Base-by-base conservation (phyloP, 2,329 filamentous ascomycete genomes). In the Aureobasidium sp. region DNA sequence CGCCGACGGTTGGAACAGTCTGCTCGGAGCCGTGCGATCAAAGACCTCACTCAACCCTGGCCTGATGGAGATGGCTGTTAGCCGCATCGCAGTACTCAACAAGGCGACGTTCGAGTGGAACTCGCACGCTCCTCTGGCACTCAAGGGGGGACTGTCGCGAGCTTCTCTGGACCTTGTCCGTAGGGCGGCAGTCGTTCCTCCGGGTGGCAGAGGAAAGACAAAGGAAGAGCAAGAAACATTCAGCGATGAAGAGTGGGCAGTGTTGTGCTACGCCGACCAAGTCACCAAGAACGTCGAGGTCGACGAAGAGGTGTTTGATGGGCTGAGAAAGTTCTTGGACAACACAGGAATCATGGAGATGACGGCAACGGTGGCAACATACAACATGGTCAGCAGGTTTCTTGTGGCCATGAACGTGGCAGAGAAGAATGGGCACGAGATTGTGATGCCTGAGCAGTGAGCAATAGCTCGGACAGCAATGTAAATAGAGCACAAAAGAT, bases 1-100 rank as follows among this genome's bases (percentile, higher is more conserved):
- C 1, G 89, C 89, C 17, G 86, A 90, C 74, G 89, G 89, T 58
- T 89, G 87, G 86, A 89, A 89, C 77, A 76, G 78, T 14, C 87
- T 89, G 72, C 80, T 89, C 12, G 86, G 86, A 63, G 72, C 72
- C 52, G 74, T 76, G 41, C 70, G 74, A 45, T 69, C 70, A 39
- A 68, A 72, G 60, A 71, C 71, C 4, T 69, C 68, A 25, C 68
- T 74, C 29, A 65, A 68, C 9, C 66, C 66, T 25, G 67, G 68
- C 11, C 61, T 73, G 17, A 68, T 70, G 45, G 73, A 75, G 63
- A 64, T 73, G 20, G 70, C 71, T 15, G 73, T 75, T 39, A 72
- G 71, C 66, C 71, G 73, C 53, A 69, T 75, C 41, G 73, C 72
- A 20, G 71, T 74, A 11, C 65, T 75, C 47, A 75, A 73, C 51